phyloP scores from a whole-genome alignment of 2,329 filamentous ascomycete genomes.

The Aspergillus sp. region DNA sequence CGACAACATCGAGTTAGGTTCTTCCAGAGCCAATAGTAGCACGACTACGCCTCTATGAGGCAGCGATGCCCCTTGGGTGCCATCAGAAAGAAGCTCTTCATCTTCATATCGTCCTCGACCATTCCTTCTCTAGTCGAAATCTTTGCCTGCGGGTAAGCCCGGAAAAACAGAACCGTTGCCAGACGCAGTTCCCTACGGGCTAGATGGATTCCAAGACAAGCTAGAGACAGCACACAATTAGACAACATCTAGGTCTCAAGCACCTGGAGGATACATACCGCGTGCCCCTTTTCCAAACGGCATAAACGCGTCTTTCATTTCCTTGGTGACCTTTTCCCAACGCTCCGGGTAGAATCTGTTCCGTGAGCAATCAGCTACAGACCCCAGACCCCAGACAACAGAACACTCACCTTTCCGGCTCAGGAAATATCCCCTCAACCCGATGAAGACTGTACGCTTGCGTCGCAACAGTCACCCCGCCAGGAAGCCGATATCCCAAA shows the following conservation, averaged over 20 bases:
- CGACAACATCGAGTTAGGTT: not conserved
- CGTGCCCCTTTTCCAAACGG: slow-evolving; percentile 67
- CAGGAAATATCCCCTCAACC: slow-evolving; percentile 48
- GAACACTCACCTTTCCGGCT: slow-evolving; percentile 50
- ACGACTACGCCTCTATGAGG: slow-evolving; percentile 26
- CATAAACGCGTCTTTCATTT: slow-evolving; percentile 59
- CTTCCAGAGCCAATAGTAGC: not conserved
- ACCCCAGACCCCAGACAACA: no score
- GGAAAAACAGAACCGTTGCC: slow-evolving; percentile 52
- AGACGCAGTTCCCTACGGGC: slow-evolving; percentile 58
- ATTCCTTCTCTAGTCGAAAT: slow-evolving; percentile 22
- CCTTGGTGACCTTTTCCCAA: slow-evolving; percentile 25
- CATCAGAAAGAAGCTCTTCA: slow-evolving; percentile 46
- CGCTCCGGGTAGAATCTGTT: slow-evolving; percentile 23
- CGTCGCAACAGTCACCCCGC: slow-evolving; percentile 52
- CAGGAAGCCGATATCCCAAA: slow-evolving; percentile 46
- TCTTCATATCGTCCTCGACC: slow-evolving; percentile 40
- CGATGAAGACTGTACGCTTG: slow-evolving; percentile 57
- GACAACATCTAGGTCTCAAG: not conserved
- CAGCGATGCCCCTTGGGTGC: slow-evolving; percentile 43
- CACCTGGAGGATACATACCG: slow-evolving; percentile 29
- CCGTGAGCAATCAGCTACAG: slow-evolving; percentile 31
- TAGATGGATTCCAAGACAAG: slow-evolving; percentile 68
- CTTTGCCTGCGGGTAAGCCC: slow-evolving; percentile 23
- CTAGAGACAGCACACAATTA: slow-evolving; percentile 9